Evolutionary conservation across 306 rosid genomes (phyloP).

Genomic region (Mimosa bimucronata): DNA sequence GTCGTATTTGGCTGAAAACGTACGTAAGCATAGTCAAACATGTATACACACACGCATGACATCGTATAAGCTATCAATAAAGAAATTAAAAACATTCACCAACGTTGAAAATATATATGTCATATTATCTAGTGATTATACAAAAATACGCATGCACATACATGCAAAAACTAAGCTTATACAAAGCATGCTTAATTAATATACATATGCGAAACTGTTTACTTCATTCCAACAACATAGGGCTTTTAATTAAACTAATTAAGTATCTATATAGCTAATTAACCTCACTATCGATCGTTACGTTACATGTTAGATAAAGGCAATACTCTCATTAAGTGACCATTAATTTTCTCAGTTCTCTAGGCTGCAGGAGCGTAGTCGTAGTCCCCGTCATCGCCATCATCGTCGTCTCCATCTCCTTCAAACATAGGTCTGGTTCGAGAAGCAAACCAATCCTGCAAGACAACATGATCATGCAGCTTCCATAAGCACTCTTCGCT

Average conservation of each 20-base stretch:
- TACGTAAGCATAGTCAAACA: not conserved
- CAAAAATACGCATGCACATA: not conserved
- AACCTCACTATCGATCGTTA: not conserved
- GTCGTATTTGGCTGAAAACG: no score
- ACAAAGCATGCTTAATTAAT: no score
- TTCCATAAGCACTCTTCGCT: not conserved
- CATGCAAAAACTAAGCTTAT: not conserved
- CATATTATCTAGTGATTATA: not conserved
- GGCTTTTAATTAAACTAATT: not conserved
- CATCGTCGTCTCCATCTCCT: constrained; percentile 39
- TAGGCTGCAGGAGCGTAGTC: constrained; percentile 43
- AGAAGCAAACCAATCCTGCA: constrained; percentile 8
- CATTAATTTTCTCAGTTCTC: not conserved
- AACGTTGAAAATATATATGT: not conserved
- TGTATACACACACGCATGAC: not conserved
- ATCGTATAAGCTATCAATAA: not conserved
- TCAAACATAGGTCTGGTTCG: not conserved
- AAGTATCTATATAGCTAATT: not conserved
- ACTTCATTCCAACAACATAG: not conserved
- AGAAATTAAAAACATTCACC: not conserved
- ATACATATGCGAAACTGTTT: not conserved
- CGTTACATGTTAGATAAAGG: not conserved
- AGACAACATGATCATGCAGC: not conserved
- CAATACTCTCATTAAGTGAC: not conserved
- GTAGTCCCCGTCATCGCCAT: constrained; percentile 21